A percentile compares a stretch with the other conserved stretches of the same genome.
Conservation (phyloP, 257 asterid genomes). For the Solanum peruvianum region DNA sequence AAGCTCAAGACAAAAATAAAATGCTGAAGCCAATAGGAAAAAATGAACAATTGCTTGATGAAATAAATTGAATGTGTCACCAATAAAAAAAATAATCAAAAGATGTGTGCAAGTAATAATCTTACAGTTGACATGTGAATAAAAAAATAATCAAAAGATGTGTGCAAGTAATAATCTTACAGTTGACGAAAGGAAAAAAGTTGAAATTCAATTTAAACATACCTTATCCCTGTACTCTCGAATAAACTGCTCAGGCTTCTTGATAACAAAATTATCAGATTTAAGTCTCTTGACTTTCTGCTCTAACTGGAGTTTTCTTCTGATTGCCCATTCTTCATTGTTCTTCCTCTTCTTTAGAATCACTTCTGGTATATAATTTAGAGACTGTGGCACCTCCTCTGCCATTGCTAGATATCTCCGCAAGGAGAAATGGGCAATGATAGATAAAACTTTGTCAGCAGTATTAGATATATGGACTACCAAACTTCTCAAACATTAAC, state of each 20-base stretch:
- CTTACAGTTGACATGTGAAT: not conserved
- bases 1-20: not conserved
- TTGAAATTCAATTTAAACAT: not conserved
- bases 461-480: not conserved
- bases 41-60: not conserved
- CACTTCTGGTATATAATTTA: constrained; percentile 68
- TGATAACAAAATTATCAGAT: constrained; percentile 31
- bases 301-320: constrained; percentile 52
- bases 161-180: not conserved
- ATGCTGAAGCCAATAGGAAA: not conserved
- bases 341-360: constrained; percentile 83
- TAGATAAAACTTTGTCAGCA: not conserved
- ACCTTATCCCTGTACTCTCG: constrained; percentile 76
- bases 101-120: not conserved
- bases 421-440: not conserved
- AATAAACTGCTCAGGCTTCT: constrained; percentile 82
- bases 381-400: constrained; percentile 34
- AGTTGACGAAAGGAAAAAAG: not conserved
- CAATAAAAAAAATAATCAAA: too few relatives aligned
- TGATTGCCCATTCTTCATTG: constrained; percentile 86
- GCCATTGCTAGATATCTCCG: constrained; percentile 22
- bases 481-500: not conserved
- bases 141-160: too few relatives aligned
- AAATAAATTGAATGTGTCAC: not conserved
- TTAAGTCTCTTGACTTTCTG: constrained; percentile 57